phyloP scores from a whole-genome alignment of 352 stramenopile genomes.

The Globisporangium nunn region DNA sequence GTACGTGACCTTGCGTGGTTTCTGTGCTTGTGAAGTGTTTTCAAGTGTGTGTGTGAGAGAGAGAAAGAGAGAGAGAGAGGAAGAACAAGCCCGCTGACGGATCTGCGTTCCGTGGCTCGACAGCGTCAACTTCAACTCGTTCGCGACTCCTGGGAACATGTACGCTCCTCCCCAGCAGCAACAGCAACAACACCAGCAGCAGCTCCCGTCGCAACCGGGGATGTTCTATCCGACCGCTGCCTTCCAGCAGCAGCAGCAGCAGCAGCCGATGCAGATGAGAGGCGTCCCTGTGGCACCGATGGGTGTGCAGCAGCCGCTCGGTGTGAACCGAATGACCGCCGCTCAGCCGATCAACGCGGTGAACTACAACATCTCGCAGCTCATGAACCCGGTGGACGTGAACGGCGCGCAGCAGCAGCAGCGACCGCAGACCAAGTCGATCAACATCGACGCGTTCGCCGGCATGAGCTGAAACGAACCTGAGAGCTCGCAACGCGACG shows the following conservation, averaged over 20 bases:
- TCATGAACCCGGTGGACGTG: constrained; percentile 74
- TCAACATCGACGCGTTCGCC: constrained; percentile 82
- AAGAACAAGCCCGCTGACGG: not conserved
- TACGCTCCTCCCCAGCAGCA: constrained; percentile 14
- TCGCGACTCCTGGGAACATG: constrained; percentile 20
- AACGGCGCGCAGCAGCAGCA: constrained; percentile 26
- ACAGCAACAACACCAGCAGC: constrained; percentile 12
- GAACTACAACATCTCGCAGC: constrained; percentile 80
- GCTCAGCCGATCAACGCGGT: constrained; percentile 12
- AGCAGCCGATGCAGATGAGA: constrained; percentile 16
- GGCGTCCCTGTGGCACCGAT: constrained; percentile 3
- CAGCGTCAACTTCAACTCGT: constrained; percentile 49
- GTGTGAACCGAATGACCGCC: not conserved
- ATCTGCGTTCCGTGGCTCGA: not conserved
- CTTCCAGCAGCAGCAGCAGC: constrained; percentile 21
- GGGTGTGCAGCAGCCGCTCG: constrained; percentile 16
- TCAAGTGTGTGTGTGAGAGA: too few relatives aligned
- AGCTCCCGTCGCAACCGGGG: constrained; percentile 16
- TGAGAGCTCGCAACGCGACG: not conserved
- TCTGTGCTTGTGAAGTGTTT: not conserved
- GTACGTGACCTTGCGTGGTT: constrained; percentile 11
- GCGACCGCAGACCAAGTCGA: constrained; percentile 41
- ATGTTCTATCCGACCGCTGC: constrained; percentile 11
- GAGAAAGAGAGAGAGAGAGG: too few relatives aligned
- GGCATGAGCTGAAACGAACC: constrained; percentile 23